phyloP scores from a whole-genome alignment of 768 basidiomycete genomes.

The Boletus rubroflammeus region DNA sequence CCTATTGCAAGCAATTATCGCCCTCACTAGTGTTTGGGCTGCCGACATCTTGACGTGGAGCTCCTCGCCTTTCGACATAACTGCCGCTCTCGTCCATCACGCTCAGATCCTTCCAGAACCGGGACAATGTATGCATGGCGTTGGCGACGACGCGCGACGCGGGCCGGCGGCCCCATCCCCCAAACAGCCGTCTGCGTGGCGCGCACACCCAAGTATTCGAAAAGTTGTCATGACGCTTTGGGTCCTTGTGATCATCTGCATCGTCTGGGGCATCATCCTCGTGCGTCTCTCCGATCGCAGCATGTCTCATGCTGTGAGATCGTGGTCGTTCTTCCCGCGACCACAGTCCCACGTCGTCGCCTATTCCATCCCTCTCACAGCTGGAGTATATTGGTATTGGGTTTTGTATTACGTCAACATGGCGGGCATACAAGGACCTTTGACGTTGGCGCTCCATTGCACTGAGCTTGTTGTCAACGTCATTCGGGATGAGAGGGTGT shows the following conservation, averaged over 20 bases:
- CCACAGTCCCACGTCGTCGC: conserved; percentile 15
- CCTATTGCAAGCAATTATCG: conserved; percentile 23
- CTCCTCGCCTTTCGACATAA: conserved; percentile 29
- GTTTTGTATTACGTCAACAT: conserved; percentile 23
- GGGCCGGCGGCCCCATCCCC: conserved; percentile 14
- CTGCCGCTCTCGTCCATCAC: conserved; percentile 30
- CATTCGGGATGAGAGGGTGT: conserved; percentile 26
- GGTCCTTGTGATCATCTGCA: conserved; percentile 19
- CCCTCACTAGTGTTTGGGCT: conserved; percentile 17
- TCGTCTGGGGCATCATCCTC: conserved; percentile 21
- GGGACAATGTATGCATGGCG: conserved; percentile 28
- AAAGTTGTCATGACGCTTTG: conserved; percentile 24
- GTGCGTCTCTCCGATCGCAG: conserved; percentile 3
- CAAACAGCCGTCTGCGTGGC: conserved; percentile 29
- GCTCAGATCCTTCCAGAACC: conserved; percentile 16
- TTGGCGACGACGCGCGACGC: conserved; percentile 1
- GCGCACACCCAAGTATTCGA: conserved; percentile 22
- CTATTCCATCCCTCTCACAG: conserved; percentile 22
- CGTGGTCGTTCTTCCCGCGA: conserved; percentile 30
- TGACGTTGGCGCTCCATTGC: conserved; percentile 30
- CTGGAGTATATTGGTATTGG: conserved; percentile 23
- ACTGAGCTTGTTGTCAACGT: conserved; percentile 29
- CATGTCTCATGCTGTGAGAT: background rate
- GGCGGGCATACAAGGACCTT: conserved; percentile 25
- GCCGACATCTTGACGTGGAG: conserved; percentile 33